Evolutionary conservation across 345 rosid genomes (phyloP).

Genomic region (Hibiscus mutabilis): DNA sequence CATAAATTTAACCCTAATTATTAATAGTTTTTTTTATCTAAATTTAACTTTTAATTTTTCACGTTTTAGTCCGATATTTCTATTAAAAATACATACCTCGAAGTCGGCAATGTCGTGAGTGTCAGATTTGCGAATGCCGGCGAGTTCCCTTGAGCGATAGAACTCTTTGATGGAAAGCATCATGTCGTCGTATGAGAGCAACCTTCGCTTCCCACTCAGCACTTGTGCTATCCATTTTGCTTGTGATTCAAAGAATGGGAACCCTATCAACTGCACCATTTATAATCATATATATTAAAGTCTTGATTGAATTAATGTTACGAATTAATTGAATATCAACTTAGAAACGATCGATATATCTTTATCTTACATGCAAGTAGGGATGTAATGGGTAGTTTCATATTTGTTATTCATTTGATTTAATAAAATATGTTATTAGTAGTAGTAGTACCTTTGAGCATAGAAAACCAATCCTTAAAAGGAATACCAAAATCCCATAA

Average conservation of each 20-base stretch:
- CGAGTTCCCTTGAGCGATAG: constrained; percentile 54
- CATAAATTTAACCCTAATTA: no score
- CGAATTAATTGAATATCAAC: no score
- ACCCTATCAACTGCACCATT: constrained; percentile 67
- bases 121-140: constrained; percentile 61
- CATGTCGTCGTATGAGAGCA: constrained; percentile 75
- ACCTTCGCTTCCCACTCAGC: constrained; percentile 62
- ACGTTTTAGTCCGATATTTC: no score
- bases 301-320: no score
- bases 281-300: no score
- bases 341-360: no score
- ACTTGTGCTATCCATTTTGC: constrained; percentile 86
- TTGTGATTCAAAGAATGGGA: constrained; percentile 93
- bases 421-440: no score
- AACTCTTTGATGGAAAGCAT: constrained; percentile 57
- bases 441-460: background rate
- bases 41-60: no score
- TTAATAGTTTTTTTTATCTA: no score
- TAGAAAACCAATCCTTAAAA: background rate
- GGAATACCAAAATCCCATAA: background rate
- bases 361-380: no score
- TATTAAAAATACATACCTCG: constrained; percentile 29
- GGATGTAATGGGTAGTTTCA: no score
- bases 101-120: constrained; percentile 76
- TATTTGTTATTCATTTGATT: no score